Conservation (phyloP, 768 basidiomycete species). For the Termitomyces sp. region DNA sequence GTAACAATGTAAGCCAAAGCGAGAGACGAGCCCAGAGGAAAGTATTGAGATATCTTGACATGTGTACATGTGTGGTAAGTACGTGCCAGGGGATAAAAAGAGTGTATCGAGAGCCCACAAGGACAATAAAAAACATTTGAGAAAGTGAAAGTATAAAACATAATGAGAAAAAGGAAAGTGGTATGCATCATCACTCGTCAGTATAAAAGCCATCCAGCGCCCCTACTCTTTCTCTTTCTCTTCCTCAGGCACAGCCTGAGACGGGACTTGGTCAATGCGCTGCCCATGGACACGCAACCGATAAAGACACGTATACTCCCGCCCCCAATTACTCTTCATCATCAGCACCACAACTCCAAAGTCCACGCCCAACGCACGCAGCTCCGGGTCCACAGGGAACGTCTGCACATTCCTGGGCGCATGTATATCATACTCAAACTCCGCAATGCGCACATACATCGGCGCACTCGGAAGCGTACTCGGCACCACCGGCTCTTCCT, state of each 20-base stretch:
- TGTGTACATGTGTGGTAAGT: not conserved
- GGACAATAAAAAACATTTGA: not conserved
- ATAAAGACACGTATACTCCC: constrained; percentile 86
- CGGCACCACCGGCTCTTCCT: constrained; percentile 40
- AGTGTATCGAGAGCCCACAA: constrained; percentile 2
- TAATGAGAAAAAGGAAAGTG: not conserved
- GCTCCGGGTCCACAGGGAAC: constrained; percentile 68
- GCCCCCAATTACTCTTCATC: constrained; percentile 86
- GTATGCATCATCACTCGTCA: not conserved
- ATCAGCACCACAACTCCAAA: constrained; percentile 81
- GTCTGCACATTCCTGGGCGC: constrained; percentile 67
- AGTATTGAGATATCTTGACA: constrained; percentile 1
- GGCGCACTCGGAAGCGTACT: constrained; percentile 41
- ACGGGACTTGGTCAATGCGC: constrained; percentile 38
- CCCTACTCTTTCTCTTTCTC: constrained; percentile 10
- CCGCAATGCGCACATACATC: constrained; percentile 61
- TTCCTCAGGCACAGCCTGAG: constrained; percentile 28
- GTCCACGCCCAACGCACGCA: constrained; percentile 70
- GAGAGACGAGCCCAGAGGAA: not conserved
- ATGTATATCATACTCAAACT: constrained; percentile 63
- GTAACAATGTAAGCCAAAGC: constrained; percentile 1
- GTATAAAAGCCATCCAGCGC: not conserved
- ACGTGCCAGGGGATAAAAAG: constrained; percentile 1
- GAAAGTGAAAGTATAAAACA: constrained; percentile 2
- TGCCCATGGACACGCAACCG: constrained; percentile 78